Evolutionary conservation across 176 grass and related monocot species (phyloP), one percentile per base, ranked within the genome.

Genomic region (Cenchrus americanus): DNA sequence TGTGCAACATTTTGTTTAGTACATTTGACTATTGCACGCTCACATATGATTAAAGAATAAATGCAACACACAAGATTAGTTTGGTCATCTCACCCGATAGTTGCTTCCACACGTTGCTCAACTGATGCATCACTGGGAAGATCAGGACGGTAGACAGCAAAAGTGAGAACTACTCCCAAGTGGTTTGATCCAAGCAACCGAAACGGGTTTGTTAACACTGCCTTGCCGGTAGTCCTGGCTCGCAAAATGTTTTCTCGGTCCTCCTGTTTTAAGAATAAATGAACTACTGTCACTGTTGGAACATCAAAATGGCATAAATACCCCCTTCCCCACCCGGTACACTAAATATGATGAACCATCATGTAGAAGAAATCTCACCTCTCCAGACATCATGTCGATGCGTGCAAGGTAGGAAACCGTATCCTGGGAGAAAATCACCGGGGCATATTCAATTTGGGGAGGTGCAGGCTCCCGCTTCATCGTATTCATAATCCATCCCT

Each of bases 301-400:
- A 72, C 37, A 74, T 21, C 22, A 50, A 73, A 70, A 52, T 11
- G 52, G 15, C 50, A 34, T 44, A 34, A 47, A 6, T 5, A 43
- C 30, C 40, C 62, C 34, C 34, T 3, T 37, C 34, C 34, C 34
- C 34, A 37, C 34, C 34, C 34, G 34, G 4, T 3, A 27, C 24
- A 42, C 66, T 53, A 19, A 47, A 72, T 17, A 75, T 21, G 54
- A 43, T 50, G 82, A 73, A 18, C 6, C 44, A 64, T 53, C 53
- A 52, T 43, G 32, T 78, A 78, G 11, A 82, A 68, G 40, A 83
- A 62, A 71, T 17, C 10, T 0, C 27, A 95, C 96, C 90, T 95
- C 91, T 48, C 93, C 96, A 54, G 93, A 98, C 93, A 98, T 98
- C 93, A 98, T 98, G 77, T 98, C 96, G 17, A 98, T 81, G 65